These are phyloP conservation scores for Diaporthe destruens DNA, from an alignment of 2,329 filamentous ascomycete genomes.

Conservation along the genomic window DNA sequence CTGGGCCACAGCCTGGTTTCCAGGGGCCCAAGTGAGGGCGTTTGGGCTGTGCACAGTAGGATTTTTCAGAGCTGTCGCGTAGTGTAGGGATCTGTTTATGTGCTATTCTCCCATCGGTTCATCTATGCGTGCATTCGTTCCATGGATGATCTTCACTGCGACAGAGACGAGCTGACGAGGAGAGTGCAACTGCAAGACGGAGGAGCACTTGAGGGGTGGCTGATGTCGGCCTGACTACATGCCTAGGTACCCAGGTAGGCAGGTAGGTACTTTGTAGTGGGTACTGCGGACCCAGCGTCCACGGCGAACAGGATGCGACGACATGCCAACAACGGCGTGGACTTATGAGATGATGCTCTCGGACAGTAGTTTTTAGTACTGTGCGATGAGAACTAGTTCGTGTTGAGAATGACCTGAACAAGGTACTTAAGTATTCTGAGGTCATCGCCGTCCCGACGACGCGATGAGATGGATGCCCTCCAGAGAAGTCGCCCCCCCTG, in stretches of 20 bases:
- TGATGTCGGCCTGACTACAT: too few species aligned
- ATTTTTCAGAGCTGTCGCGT: neutral
- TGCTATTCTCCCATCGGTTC: neutral
- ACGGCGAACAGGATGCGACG: too few species aligned
- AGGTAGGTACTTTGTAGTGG: too few species aligned
- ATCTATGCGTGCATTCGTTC: neutral
- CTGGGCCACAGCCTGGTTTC: neutral
- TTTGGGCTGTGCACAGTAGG: neutral
- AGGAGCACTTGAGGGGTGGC: too few species aligned
- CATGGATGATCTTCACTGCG: neutral
- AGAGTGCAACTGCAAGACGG: neutral
- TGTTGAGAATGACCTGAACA: neutral
- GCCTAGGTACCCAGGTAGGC: too few species aligned
- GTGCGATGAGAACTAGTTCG: neutral
- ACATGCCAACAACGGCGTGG: neutral
- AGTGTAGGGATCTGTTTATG: neutral
- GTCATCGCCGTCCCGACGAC: conserved; percentile 16
- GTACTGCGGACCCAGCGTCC: too few species aligned
- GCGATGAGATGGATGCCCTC: neutral
- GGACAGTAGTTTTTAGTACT: neutral
- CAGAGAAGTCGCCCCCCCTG: neutral
- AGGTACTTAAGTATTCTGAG: neutral
- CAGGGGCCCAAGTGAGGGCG: neutral
- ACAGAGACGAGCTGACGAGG: neutral
- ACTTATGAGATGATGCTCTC: neutral